Evolutionary conservation across 2,329 filamentous ascomycete genomes (phyloP).

Genomic region (Chalaropsis ovoidea): DNA sequence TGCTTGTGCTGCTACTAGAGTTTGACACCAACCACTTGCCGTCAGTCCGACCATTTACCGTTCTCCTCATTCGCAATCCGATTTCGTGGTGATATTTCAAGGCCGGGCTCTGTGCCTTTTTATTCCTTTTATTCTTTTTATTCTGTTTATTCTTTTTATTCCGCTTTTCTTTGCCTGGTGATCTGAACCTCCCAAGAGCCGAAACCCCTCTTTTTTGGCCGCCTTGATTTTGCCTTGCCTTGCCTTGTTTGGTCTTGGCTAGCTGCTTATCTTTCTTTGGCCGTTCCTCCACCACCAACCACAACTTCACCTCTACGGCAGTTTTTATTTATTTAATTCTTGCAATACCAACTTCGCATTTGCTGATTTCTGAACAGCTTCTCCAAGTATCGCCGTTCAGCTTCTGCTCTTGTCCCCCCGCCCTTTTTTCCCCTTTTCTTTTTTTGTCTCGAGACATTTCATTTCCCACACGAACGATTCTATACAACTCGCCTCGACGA

Average conservation of each 20-base stretch:
- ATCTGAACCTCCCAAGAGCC: background rate
- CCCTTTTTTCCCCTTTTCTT: background rate
- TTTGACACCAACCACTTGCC: no score
- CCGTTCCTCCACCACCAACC: background rate
- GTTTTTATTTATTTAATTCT: background rate
- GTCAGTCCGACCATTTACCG: no score
- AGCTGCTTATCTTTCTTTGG: background rate
- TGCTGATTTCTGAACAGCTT: background rate
- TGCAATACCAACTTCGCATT: background rate
- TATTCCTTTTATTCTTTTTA: background rate
- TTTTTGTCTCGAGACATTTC: no score
- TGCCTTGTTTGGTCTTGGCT: background rate
- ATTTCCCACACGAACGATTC: background rate
- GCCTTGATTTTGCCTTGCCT: background rate
- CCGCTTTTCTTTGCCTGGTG: background rate
- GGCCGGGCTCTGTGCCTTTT: background rate
- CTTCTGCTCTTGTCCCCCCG: background rate
- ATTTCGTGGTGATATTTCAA: background rate
- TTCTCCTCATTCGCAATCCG: background rate
- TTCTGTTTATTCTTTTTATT: background rate
- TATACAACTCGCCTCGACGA: background rate
- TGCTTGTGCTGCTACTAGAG: no score
- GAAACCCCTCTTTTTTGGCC: constrained; percentile 13
- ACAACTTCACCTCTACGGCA: background rate
- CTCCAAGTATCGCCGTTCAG: background rate